Evolutionary conservation across 1,139 yeast species (phyloP).

Genomic region (Candida neerlandica): DNA sequence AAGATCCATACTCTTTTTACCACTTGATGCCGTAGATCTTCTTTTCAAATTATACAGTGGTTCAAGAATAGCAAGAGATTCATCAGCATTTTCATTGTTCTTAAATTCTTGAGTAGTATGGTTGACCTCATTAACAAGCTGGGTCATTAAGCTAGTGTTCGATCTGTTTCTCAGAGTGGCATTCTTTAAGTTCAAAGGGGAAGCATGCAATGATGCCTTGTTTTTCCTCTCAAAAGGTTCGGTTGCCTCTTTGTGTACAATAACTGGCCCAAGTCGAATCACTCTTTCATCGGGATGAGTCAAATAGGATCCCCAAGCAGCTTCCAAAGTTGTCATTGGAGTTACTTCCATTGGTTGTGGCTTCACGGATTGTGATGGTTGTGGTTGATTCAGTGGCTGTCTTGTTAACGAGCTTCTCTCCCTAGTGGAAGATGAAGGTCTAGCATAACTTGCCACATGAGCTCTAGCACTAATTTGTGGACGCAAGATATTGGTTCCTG

Average conservation of each 20-base stretch:
- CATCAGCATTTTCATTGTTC: slow-evolving; percentile 20
- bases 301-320: slow-evolving; percentile 67
- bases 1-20: slow-evolving; percentile 13
- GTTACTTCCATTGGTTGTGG: slow-evolving; percentile 47
- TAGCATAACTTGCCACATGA: slow-evolving; percentile 21
- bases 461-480: slow-evolving; percentile 51
- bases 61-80: slow-evolving; percentile 33
- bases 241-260: slow-evolving; percentile 38
- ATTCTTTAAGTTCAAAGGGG: slow-evolving; percentile 53
- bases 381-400: slow-evolving; percentile 5
- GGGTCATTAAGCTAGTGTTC: slow-evolving; percentile 43
- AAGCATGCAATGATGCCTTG: slow-evolving; percentile 59
- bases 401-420: slow-evolving; percentile 7
- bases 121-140: slow-evolving; percentile 57
- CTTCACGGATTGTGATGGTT: slow-evolving; percentile 16
- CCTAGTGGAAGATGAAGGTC: slow-evolving; percentile 4
- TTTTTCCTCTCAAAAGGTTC: slow-evolving; percentile 58
- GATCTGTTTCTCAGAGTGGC: slow-evolving; percentile 22
- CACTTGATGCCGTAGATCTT: slow-evolving; percentile 11
- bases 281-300: slow-evolving; percentile 70
- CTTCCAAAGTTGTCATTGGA: slow-evolving; percentile 61
- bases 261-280: slow-evolving; percentile 60
- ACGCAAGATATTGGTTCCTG: slow-evolving; percentile 60
- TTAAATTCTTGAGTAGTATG: slow-evolving; percentile 10
- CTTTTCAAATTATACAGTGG: slow-evolving; percentile 23